Percentiles rank a stretch among this genome's conserved stretches.
Conservation (phyloP, 805 yeast species). For the Starmerella khaoyaiensis region DNA sequence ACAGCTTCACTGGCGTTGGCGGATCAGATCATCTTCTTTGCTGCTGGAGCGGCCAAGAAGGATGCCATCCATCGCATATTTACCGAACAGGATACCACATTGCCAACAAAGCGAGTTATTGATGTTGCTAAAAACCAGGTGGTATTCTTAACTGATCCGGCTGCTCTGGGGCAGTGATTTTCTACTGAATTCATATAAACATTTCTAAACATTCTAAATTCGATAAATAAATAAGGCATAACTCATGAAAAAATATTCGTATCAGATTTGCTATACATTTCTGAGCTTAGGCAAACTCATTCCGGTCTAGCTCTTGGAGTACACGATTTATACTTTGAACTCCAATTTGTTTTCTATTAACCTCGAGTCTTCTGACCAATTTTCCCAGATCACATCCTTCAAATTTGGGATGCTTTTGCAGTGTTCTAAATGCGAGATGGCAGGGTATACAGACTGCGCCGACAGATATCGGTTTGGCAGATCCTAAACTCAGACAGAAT, state of each 20-base stretch:
- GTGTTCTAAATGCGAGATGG: constrained; percentile 70
- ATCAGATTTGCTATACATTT: neutral
- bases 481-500: constrained; percentile 46
- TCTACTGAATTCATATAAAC: neutral
- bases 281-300: neutral
- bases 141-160: constrained; percentile 71
- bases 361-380: constrained; percentile 19
- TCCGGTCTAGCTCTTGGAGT: constrained; percentile 17
- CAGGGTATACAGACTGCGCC: constrained; percentile 49
- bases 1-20: constrained; percentile 56
- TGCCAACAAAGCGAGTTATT: constrained; percentile 67
- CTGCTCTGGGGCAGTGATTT: constrained; percentile 46
- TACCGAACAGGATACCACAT: constrained; percentile 29
- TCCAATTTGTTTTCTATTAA: constrained; percentile 19
- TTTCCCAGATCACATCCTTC: constrained; percentile 20
- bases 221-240: neutral
- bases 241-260: neutral
- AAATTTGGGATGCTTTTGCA: constrained; percentile 46
- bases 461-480: constrained; percentile 14
- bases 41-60: constrained; percentile 80
- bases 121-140: constrained; percentile 38
- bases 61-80: constrained; percentile 60
- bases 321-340: constrained; percentile 23
- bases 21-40: constrained; percentile 57
- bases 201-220: neutral